phyloP scores from a whole-genome alignment of 2,329 filamentous ascomycete genomes.

The Rachicladosporium sp. region DNA sequence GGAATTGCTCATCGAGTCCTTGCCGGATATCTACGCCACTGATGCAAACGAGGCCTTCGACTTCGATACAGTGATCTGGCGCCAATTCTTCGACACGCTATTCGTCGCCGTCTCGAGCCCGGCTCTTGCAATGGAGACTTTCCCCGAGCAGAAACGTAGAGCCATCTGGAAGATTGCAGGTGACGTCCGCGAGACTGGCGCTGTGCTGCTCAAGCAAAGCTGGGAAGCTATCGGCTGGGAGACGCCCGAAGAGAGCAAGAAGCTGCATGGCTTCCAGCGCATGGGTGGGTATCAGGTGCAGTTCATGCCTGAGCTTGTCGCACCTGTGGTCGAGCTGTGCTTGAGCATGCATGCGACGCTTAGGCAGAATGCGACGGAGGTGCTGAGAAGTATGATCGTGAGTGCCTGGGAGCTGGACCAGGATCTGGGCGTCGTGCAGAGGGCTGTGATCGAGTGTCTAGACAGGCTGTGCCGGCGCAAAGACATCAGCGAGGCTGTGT shows the following conservation, averaged over 20 bases:
- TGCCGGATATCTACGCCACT: constrained; percentile 82
- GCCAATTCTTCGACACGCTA: constrained; percentile 78
- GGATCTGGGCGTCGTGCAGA: constrained; percentile 81
- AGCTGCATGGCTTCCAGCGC: constrained; percentile 64
- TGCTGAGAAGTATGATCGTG: constrained; percentile 94
- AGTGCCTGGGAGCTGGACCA: constrained; percentile 96
- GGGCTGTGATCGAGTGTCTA: constrained; percentile 89
- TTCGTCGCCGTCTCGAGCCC: constrained; percentile 82
- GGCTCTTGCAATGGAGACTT: constrained; percentile 81
- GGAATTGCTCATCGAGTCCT: constrained; percentile 62
- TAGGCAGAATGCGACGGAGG: constrained; percentile 77
- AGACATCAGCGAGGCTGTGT: constrained; percentile 71
- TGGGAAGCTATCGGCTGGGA: constrained; percentile 99
- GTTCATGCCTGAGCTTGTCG: constrained; percentile 85
- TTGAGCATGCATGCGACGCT: constrained; percentile 90
- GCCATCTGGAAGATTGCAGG: constrained; percentile 99
- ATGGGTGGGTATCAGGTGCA: constrained; percentile 97
- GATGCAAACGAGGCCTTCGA: constrained; percentile 41
- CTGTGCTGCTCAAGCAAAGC: constrained; percentile 67
- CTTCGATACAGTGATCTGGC: constrained; percentile 92
- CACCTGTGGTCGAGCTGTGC: constrained; percentile 84
- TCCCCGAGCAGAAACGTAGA: constrained; percentile 88
- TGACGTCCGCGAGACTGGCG: constrained; percentile 84
- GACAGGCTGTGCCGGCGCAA: constrained; percentile 73
- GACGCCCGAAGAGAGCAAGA: constrained; percentile 63